A percentile compares a stretch with the other conserved stretches of the same genome.
Evolutionary conservation across 1,139 yeast genomes (phyloP).

Genomic region (Scheffersomyces cryptocercus): DNA sequence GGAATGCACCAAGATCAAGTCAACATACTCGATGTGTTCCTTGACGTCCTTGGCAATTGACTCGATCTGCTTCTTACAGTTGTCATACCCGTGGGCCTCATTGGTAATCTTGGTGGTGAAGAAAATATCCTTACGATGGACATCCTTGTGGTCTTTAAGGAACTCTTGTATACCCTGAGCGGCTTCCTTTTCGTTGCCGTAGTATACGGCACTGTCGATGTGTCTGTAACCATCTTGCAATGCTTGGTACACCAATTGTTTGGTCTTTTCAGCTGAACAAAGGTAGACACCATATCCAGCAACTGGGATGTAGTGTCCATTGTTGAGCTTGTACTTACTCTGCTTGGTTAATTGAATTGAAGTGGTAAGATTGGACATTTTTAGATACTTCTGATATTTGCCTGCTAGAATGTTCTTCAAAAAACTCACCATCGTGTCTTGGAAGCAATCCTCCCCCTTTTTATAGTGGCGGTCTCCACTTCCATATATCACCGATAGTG

Average conservation of each 20-base stretch:
- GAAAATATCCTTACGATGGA: constrained; percentile 33
- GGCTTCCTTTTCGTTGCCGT: constrained; percentile 21
- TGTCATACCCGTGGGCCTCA: constrained; percentile 24
- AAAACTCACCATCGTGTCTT: no score
- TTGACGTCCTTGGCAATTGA: constrained; percentile 27
- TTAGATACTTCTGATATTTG: not conserved
- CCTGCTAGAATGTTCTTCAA: no score
- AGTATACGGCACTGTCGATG: constrained; percentile 54
- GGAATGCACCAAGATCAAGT: constrained; percentile 39
- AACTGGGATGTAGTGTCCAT: constrained; percentile 41
- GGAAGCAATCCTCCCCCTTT: no score
- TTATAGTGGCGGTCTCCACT: no score
- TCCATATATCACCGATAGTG: no score
- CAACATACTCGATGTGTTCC: constrained; percentile 46
- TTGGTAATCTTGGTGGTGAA: constrained; percentile 31
- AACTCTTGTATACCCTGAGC: constrained; percentile 42
- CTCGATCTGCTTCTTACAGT: constrained; percentile 17
- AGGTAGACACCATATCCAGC: constrained; percentile 41
- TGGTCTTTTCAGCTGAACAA: constrained; percentile 25
- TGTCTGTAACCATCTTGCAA: constrained; percentile 70
- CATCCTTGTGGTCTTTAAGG: constrained; percentile 38
- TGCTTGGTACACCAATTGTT: constrained; percentile 36
- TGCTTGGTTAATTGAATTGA: constrained; percentile 32
- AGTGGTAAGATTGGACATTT: constrained; percentile 24
- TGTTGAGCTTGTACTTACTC: constrained; percentile 34